Percentiles rank a stretch among this genome's conserved stretches.
phyloP scores from a whole-genome alignment of 306 rosid species.

The Prunus mongolica region DNA sequence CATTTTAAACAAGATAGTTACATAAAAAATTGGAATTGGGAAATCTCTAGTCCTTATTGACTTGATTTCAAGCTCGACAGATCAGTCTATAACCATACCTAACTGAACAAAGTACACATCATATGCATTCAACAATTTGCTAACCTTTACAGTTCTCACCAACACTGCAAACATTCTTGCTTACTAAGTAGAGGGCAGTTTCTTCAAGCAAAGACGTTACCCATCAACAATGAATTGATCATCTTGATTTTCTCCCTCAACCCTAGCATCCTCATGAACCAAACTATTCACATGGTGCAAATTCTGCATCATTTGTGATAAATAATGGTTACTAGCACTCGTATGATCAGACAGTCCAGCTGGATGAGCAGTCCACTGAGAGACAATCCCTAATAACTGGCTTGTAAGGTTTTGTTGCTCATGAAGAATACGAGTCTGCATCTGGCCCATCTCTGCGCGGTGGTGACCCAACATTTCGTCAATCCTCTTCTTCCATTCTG shows the following conservation, averaged over 20 bases:
- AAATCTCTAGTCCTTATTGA: constrained; percentile 18
- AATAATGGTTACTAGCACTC: constrained; percentile 81
- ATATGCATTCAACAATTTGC: constrained; percentile 46
- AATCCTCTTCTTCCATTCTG: constrained; percentile 84
- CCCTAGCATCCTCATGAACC: constrained; percentile 80
- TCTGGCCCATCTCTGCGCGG: constrained; percentile 78
- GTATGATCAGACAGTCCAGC: constrained; percentile 82
- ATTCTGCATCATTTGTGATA: constrained; percentile 95
- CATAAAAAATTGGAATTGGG: constrained; percentile 33
- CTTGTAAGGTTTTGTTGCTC: constrained; percentile 83
- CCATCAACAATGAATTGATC: constrained; percentile 92
- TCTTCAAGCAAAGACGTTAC: constrained; percentile 29
- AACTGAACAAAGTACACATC: constrained; percentile 33
- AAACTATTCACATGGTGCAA: constrained; percentile 86
- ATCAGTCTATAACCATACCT: constrained; percentile 44
- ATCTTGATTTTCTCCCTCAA: constrained; percentile 89
- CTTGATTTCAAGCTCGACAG: constrained; percentile 28
- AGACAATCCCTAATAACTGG: constrained; percentile 79
- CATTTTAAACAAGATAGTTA: constrained; percentile 29
- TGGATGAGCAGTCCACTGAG: constrained; percentile 92
- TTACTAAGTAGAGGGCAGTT: constrained; percentile 14
- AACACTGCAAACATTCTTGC: constrained; percentile 31
- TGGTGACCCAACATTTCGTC: constrained; percentile 75
- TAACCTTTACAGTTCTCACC: constrained; percentile 38
- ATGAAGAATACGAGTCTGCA: constrained; percentile 79